Evolutionary conservation across 2,329 filamentous ascomycete species (phyloP).

Genomic region (Colletotrichum sp.): DNA sequence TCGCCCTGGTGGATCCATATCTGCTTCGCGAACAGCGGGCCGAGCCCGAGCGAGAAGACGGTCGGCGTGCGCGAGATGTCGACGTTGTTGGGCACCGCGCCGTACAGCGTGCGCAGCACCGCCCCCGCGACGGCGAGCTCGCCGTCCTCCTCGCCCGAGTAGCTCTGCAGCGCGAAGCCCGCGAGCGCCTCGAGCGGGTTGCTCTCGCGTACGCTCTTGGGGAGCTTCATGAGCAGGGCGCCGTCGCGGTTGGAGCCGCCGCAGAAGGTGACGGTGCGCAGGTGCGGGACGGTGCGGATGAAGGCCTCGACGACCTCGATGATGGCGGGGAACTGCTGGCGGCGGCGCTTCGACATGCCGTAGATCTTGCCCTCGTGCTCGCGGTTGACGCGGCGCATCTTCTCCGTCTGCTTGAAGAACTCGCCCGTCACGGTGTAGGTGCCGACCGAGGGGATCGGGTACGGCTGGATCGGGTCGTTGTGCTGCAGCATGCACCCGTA

Average conservation of each 20-base stretch:
- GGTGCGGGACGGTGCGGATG: slow-evolving; percentile 69
- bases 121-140: slow-evolving; percentile 38
- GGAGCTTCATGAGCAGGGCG: slow-evolving; percentile 75
- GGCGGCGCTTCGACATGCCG: slow-evolving; percentile 80
- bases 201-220: slow-evolving; percentile 60
- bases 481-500: slow-evolving; percentile 92
- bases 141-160: neutral
- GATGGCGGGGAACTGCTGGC: slow-evolving; percentile 84
- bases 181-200: slow-evolving; percentile 62
- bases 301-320: slow-evolving; percentile 80
- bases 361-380: slow-evolving; percentile 64
- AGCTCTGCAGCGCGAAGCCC: neutral
- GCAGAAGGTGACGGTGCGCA: slow-evolving; percentile 81
- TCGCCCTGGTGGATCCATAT: slow-evolving; percentile 59
- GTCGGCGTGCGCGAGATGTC: slow-evolving; percentile 41
- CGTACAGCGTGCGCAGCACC: slow-evolving; percentile 40
- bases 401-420: slow-evolving; percentile 61
- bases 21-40: slow-evolving; percentile 49
- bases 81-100: slow-evolving; percentile 45
- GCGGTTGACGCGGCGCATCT: slow-evolving; percentile 57
- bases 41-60: slow-evolving; percentile 47
- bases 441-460: slow-evolving; percentile 84
- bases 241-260: slow-evolving; percentile 89
- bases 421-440: slow-evolving; percentile 71
- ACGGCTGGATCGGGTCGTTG: slow-evolving; percentile 73